Conservation (phyloP, 148 eudicot species). For the Rhododendron ferrugineum region DNA sequence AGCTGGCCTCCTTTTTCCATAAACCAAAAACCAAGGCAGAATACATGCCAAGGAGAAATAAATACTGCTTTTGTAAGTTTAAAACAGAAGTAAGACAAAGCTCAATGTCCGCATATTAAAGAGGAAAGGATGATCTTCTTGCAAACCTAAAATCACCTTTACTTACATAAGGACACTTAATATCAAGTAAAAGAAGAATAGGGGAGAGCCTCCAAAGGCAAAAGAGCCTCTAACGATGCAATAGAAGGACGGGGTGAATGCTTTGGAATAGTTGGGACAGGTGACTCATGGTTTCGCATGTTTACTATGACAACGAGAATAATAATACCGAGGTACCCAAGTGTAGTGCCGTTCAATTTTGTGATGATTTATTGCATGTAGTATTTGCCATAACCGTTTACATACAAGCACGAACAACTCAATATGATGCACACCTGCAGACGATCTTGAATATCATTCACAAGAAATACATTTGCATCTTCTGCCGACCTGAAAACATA, state of each 20-base stretch:
- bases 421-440: conserved; percentile 53
- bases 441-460: conserved; percentile 86
- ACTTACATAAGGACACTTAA: not conserved
- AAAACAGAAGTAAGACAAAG: not conserved
- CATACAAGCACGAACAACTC: not conserved
- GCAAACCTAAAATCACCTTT: not conserved
- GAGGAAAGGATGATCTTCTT: not conserved
- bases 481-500: conserved; percentile 69
- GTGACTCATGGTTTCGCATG: not conserved
- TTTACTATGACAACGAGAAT: not conserved
- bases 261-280: not conserved
- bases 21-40: not conserved
- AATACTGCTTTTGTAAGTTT: not conserved
- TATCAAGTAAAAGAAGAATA: not conserved
- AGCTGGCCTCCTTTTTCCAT: not conserved
- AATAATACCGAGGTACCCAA: not conserved
- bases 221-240: not conserved
- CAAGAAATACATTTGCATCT: conserved; percentile 87
- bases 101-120: not conserved
- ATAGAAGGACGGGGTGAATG: not conserved
- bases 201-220: not conserved
- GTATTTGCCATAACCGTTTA: not conserved
- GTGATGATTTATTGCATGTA: not conserved
- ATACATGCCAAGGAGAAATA: not conserved
- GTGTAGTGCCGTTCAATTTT: not conserved